Conservation (phyloP, 2,329 filamentous ascomycete genomes). For the Colletotrichum sp. region DNA sequence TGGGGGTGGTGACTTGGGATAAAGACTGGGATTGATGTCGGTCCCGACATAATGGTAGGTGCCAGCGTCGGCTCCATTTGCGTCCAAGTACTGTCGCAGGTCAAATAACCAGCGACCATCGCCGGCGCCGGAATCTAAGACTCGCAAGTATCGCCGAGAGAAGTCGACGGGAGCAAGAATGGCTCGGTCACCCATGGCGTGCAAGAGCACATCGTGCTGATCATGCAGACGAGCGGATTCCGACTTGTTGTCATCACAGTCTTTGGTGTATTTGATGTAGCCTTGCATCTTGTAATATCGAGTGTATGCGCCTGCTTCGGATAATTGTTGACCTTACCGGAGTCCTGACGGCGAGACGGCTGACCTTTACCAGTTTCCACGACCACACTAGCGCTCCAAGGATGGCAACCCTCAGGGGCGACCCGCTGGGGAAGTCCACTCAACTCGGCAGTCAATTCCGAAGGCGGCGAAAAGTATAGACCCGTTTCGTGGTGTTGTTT, state of each 20-base stretch:
- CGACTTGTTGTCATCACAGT: background rate
- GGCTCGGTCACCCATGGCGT: background rate
- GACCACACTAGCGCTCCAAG: background rate
- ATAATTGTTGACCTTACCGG: background rate
- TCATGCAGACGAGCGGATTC: background rate
- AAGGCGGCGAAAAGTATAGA: background rate
- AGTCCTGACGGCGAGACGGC: background rate
- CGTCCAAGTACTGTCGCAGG: background rate
- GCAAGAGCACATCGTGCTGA: background rate
- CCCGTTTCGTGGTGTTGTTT: background rate
- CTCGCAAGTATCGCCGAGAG: background rate
- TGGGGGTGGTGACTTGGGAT: background rate
- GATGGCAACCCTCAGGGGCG: background rate
- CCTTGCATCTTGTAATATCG: background rate
- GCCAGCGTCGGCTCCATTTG: background rate
- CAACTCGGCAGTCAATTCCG: background rate
- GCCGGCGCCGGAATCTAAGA: constrained; percentile 3
- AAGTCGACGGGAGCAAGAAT: constrained; percentile 5
- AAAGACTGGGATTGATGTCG: constrained; percentile 3
- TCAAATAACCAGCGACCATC: constrained; percentile 9
- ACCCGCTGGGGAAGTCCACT: background rate
- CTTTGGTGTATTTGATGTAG: background rate
- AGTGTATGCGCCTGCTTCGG: background rate
- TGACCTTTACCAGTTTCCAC: background rate
- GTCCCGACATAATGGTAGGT: background rate